Conservation (phyloP, 306 rosid species). For the Herpetospermum pedunculosum region DNA sequence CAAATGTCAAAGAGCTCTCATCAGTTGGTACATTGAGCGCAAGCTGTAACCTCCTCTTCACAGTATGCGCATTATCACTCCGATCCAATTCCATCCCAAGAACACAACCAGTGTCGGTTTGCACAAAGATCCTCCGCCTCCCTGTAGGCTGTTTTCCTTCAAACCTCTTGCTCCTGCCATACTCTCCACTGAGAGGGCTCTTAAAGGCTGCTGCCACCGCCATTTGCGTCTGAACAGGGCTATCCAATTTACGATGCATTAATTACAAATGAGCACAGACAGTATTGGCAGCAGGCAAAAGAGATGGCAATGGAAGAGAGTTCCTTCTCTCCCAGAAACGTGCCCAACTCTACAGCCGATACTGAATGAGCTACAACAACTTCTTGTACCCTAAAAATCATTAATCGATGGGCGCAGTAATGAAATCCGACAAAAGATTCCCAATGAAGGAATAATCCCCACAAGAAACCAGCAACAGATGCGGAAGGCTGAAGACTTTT, state of each 20-base stretch:
- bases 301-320: constrained; percentile 41
- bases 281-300: constrained; percentile 21
- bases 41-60: constrained; percentile 86
- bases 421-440: constrained; percentile 11
- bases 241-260: constrained; percentile 78
- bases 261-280: constrained; percentile 11
- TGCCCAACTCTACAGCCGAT: constrained; percentile 41
- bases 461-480: background rate
- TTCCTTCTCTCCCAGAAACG: constrained; percentile 37
- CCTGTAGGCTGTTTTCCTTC: constrained; percentile 57
- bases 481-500: background rate
- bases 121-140: constrained; percentile 75
- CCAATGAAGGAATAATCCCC: background rate
- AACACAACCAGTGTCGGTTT: constrained; percentile 85
- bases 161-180: constrained; percentile 40
- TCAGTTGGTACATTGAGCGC: constrained; percentile 85
- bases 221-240: constrained; percentile 98
- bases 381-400: constrained; percentile 35
- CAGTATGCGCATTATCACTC: constrained; percentile 82
- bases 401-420: constrained; percentile 19
- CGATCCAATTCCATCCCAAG: constrained; percentile 88
- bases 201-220: constrained; percentile 60
- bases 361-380: constrained; percentile 13
- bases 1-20: constrained; percentile 80
- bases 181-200: constrained; percentile 49